Percentiles rank a stretch among this genome's conserved stretches.
Evolutionary conservation across 2,329 filamentous ascomycete genomes (phyloP).

Genomic region (Trichoderma sp.): DNA sequence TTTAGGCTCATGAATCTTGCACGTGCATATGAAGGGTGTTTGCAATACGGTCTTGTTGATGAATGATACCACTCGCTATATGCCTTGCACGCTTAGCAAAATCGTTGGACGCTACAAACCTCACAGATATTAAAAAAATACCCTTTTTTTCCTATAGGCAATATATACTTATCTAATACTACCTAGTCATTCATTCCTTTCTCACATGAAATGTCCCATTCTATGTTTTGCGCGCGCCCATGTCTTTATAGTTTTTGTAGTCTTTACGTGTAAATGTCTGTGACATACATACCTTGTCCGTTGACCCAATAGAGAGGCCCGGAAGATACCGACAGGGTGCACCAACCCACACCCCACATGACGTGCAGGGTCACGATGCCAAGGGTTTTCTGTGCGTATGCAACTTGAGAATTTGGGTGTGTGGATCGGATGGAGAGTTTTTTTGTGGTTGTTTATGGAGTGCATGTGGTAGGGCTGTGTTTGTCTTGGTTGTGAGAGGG

Average conservation of each 20-base stretch:
- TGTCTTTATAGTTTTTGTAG: not conserved
- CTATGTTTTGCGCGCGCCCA: not conserved
- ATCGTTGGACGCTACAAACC: not conserved
- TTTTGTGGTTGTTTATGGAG: not conserved
- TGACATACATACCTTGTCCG: not conserved
- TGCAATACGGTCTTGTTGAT: not conserved
- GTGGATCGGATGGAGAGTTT: not conserved
- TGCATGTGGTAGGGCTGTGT: not conserved
- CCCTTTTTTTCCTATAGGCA: conserved; percentile 4
- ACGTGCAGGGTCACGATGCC: conserved; percentile 5
- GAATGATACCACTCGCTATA: conserved; percentile 17
- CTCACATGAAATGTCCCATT: not conserved
- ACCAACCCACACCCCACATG: not conserved
- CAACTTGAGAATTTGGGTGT: not conserved
- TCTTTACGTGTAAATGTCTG: not conserved
- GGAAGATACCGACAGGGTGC: conserved; percentile 14
- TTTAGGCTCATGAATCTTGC: conserved; percentile 2
- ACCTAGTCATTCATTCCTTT: conserved; percentile 15
- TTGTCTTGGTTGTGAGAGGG: not conserved
- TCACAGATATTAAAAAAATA: not conserved
- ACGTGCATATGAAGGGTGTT: conserved; percentile 19
- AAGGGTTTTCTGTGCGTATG: not conserved
- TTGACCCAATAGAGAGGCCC: not conserved
- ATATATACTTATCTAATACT: conserved; percentile 18
- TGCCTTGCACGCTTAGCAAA: conserved; percentile 11